Evolutionary conservation across 2,329 filamentous ascomycete genomes (phyloP), one percentile per base, ranked within the genome.

Genomic region (Chaetomiaceae sp.): DNA sequence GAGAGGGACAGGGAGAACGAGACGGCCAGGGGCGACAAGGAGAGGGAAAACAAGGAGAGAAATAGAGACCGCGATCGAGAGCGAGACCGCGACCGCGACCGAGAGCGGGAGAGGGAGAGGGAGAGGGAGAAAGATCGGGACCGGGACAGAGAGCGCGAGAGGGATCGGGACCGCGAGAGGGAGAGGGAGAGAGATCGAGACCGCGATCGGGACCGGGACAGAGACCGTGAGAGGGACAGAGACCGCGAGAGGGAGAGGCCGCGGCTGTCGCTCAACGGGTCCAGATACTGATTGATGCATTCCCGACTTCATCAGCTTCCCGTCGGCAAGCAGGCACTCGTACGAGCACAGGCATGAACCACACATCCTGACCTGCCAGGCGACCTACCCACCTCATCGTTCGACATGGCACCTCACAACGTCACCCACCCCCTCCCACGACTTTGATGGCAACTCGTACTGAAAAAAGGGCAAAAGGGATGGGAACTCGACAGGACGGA

Each of bases 231-330:
- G 3, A 30, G 40, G 14, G 40, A 42, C 16, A 19, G 44, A 3
- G 48, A 51, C 14, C 42, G 43, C 14, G 42, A 45, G 27, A 40
- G 43, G 21, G 44, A 47, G 10, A 51, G 44, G 16, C 47, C 33
- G 14, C 41, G 51, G 13, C 51, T 31, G 5, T 7, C 50, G 17
- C 33, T 40, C 23, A 54, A 54, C 25, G 51, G 51, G 25, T 21
- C 43, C 13, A 33, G 47, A 23, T 37, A 46, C n/a, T 47, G 16
- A 35, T 1, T 10, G 2, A 19, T 14, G 19, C 14, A 12, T 30
- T 16, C 20, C 8, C 23, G 19, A 21, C 39, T 12, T 23, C 34
- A 17, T n/a, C n/a, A n/a, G n/a, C n/a, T n/a, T n/a, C n/a, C n/a
- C n/a, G n/a, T n/a, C n/a, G n/a, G n/a, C n/a, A n/a, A n/a, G n/a